A percentile compares a stretch with the other conserved stretches of the same genome.
Evolutionary conservation across 2,329 filamentous ascomycete species (phyloP).

Genomic region (Pseudocercospora pini-densiflorae): DNA sequence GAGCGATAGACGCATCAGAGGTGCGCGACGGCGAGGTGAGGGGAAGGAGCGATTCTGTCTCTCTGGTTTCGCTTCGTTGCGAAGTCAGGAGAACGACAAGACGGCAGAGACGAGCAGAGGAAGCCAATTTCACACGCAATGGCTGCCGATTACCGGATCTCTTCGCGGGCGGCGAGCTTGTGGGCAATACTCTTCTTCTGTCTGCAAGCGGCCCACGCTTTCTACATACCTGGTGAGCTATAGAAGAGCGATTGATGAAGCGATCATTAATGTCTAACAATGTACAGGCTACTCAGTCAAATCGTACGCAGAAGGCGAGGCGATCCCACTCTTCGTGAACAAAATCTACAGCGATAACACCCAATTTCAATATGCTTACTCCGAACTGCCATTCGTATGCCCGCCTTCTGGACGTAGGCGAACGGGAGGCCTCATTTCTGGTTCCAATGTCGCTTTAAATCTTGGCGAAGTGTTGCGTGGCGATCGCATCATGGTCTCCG

Average conservation of each 20-base stretch:
- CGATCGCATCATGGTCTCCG: conserved; percentile 82
- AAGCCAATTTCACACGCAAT: conserved; percentile 30
- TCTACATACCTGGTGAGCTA: conserved; percentile 80
- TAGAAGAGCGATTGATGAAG: background rate
- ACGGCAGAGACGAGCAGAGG: background rate
- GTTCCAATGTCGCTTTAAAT: conserved; percentile 79
- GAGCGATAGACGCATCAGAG: background rate
- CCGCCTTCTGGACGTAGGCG: conserved; percentile 72
- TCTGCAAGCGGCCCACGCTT: conserved; percentile 64
- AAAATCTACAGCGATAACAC: conserved; percentile 91
- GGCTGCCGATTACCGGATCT: conserved; percentile 45
- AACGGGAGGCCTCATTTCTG: conserved; percentile 71
- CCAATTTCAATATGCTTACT: conserved; percentile 89
- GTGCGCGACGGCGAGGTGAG: background rate
- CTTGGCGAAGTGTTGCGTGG: conserved; percentile 86
- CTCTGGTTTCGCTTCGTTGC: background rate
- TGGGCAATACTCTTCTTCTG: conserved; percentile 55
- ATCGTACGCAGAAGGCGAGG: conserved; percentile 75
- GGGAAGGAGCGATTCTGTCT: background rate
- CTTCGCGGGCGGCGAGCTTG: conserved; percentile 42
- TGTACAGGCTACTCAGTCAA: conserved; percentile 77
- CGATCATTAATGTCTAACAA: conserved; percentile 13
- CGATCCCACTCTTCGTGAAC: conserved; percentile 85
- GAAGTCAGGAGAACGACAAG: conserved; percentile 1
- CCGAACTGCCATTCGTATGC: conserved; percentile 85